These are phyloP conservation scores for Pseudocercospora pini-densiflorae DNA, from an alignment of 2,329 filamentous ascomycete species.

Conservation along the genomic window DNA sequence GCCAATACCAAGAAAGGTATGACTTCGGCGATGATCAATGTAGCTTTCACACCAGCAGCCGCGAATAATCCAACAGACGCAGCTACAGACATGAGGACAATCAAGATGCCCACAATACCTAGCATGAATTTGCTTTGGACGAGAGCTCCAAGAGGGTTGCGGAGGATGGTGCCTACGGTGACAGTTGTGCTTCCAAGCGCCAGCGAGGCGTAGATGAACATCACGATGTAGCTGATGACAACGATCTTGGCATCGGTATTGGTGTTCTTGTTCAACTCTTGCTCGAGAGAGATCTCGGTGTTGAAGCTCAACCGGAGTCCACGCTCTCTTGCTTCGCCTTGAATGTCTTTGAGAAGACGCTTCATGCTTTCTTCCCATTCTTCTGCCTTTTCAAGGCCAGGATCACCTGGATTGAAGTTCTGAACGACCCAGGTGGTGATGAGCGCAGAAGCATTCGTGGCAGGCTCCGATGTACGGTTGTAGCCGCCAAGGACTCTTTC, in stretches of 20 bases:
- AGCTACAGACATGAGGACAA: constrained; percentile 96
- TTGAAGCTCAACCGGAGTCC: constrained; percentile 91
- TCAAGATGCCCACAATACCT: constrained; percentile 91
- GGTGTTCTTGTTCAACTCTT: constrained; percentile 96
- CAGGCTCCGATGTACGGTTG: constrained; percentile 58
- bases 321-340: constrained; percentile 75
- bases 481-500: constrained; percentile 86
- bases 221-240: constrained; percentile 94
- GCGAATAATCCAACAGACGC: constrained; percentile 96
- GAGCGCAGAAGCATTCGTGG: constrained; percentile 76
- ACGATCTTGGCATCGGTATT: constrained; percentile 99
- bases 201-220: constrained; percentile 96
- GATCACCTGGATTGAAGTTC: constrained; percentile 77
- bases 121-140: constrained; percentile 97
- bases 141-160: constrained; percentile 80
- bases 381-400: constrained; percentile 73
- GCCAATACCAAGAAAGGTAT: constrained; percentile 97
- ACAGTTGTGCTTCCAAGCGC: constrained; percentile 88
- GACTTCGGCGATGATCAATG: constrained; percentile 96
- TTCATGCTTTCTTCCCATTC: constrained; percentile 88
- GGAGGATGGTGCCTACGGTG: constrained; percentile 74
- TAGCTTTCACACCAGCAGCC: constrained; percentile 88
- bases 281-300: constrained; percentile 90
- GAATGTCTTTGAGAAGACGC: constrained; percentile 73
- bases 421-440: constrained; percentile 95